These are phyloP conservation scores for Irpex lacteus DNA, from an alignment of 1,284 basidiomycete species.

Conservation along the genomic window DNA sequence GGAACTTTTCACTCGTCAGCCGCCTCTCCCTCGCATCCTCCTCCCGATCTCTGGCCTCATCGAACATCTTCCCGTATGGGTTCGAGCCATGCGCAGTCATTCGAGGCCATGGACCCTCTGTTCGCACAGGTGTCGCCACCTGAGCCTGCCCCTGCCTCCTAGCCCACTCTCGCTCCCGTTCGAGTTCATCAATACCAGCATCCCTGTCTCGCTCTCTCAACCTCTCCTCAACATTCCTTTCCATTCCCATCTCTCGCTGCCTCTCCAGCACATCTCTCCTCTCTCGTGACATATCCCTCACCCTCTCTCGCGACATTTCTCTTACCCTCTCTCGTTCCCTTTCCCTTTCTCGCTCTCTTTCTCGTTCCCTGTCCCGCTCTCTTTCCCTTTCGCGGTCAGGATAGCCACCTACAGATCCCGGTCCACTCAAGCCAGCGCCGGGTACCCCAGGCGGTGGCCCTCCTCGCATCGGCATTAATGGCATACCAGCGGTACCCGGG, in stretches of 20 bases:
- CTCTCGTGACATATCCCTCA: neutral
- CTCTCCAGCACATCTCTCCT: neutral
- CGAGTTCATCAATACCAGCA: slow-evolving; percentile 11
- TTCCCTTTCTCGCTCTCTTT: slow-evolving; percentile 21
- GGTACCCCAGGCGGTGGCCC: neutral
- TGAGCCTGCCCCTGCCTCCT: neutral
- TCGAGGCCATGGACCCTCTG: neutral
- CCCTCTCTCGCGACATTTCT: slow-evolving; percentile 8
- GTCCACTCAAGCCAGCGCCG: neutral
- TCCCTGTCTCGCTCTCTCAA: slow-evolving; percentile 8
- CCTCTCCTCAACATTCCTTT: slow-evolving; percentile 7
- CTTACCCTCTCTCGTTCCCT: slow-evolving; percentile 7
- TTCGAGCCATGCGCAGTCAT: neutral
- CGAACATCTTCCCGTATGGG: neutral
- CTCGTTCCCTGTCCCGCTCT: slow-evolving; percentile 14
- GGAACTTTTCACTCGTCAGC: neutral
- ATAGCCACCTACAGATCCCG: slow-evolving; percentile 16
- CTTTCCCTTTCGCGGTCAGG: slow-evolving; percentile 8
- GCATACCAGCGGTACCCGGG: slow-evolving; percentile 18
- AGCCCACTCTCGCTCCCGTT: slow-evolving; percentile 8
- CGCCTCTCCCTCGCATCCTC: slow-evolving; percentile 1
- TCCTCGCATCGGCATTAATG: slow-evolving; percentile 2
- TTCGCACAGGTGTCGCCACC: neutral
- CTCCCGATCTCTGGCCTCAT: slow-evolving; percentile 2
- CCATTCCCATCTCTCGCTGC: slow-evolving; percentile 17